Base-by-base conservation (phyloP, 768 basidiomycete species). In the Tephrocybe sp. region DNA sequence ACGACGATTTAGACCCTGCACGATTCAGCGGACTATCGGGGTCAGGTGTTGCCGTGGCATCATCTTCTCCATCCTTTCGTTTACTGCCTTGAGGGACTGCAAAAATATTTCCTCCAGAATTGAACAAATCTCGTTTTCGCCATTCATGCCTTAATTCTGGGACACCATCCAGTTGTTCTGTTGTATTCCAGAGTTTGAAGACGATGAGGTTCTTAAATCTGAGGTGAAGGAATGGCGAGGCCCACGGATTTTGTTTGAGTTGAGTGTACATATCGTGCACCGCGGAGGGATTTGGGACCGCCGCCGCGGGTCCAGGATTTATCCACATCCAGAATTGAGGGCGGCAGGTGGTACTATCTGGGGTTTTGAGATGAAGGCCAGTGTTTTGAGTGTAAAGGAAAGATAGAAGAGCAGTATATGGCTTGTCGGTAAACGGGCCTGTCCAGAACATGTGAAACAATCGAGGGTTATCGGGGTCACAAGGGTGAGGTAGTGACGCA, bases 371-470 rank as follows among this genome's bases (percentile, higher is more conserved):
- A 58, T 95, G 85, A 21, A 99, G 74, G 12, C 88, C 91, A 13
- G 88, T 80, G 62, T 97, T 97, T 65, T 99, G 97, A 3, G 95
- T 97, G 72, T 85, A 98, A 29, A 98, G 78, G 76, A 93, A 99
- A 15, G 94, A 97, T 19, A 95, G 74, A 38, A 97, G 76, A 1
- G 95, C 93, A 51, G 93, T 82, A 75, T 99, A 98, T 2, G 97
- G 97, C 66, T 97, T 97, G 75, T 99, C 97, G 8, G 94, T 97
- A 74, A 99, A 97, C 1, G 92, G 86, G 0, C 97, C 95, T 1
- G 94, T 91, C 95, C 97, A 98, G 74, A 97, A 99, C 86, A 97
- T 97, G 69, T 99, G 97, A 75, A 95, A 98, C 25, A 97, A 69
- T 29, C 89, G 82, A 5, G 93, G 88, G 59, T 87, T 83, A 56